Percentiles rank a stretch among this genome's conserved stretches.
Evolutionary conservation across 768 basidiomycete species (phyloP).

Genomic region (Calocera cornea): DNA sequence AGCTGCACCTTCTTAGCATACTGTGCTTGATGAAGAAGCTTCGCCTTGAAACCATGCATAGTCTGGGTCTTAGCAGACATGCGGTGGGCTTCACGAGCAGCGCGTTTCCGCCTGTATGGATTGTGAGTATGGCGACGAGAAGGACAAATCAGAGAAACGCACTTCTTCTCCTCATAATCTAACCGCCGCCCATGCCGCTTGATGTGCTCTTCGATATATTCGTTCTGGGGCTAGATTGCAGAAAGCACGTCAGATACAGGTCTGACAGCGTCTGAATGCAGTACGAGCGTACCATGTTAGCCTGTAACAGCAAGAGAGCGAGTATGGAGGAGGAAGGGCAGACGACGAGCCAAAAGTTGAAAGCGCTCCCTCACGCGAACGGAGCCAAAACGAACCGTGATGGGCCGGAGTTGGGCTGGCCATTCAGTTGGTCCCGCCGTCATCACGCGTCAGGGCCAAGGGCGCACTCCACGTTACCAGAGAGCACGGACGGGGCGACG

Average conservation of each 20-base stretch:
- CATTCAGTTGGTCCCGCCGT: not conserved
- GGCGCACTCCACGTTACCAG: not conserved
- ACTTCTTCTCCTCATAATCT: constrained; percentile 95
- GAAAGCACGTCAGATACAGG: not conserved
- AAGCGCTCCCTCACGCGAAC: not conserved
- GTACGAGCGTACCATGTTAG: not conserved
- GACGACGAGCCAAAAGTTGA: not conserved
- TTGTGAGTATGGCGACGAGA: constrained; percentile 1
- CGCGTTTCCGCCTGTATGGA: constrained; percentile 54
- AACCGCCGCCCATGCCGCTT: constrained; percentile 90
- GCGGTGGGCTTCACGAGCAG: constrained; percentile 62
- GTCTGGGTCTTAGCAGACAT: constrained; percentile 80
- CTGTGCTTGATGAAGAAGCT: constrained; percentile 91
- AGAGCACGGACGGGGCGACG: not conserved
- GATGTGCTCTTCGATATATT: constrained; percentile 98
- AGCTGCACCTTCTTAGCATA: constrained; percentile 97
- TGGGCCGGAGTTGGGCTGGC: not conserved
- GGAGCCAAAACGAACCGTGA: not conserved
- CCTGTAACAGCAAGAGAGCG: not conserved
- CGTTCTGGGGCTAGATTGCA: constrained; percentile 60
- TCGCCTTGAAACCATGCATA: constrained; percentile 91
- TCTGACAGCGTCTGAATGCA: not conserved
- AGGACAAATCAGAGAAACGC: constrained; percentile 22
- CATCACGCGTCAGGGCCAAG: not conserved
- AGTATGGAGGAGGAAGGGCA: not conserved